These are phyloP conservation scores for Epichloe amarillans DNA, from an alignment of 2,329 filamentous ascomycete genomes.

Conservation along the genomic window DNA sequence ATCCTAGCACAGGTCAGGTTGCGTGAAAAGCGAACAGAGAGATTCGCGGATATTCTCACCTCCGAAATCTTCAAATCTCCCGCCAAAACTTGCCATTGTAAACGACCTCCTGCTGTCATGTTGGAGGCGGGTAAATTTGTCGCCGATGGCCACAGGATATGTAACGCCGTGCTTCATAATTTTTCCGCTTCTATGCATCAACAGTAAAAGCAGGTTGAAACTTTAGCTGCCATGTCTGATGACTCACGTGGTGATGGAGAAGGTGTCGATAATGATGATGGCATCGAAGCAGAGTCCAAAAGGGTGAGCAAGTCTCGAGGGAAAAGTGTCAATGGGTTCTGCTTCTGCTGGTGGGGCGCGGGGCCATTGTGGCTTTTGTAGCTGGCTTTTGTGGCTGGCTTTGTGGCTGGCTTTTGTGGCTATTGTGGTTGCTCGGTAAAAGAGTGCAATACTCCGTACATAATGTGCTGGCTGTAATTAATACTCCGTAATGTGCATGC, in stretches of 20 bases:
- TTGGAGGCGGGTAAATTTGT: not conserved
- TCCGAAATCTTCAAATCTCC: not conserved
- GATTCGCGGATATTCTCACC: not conserved
- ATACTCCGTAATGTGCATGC: not conserved
- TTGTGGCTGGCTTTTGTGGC: no score
- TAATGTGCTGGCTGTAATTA: not conserved
- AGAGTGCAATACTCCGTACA: no score
- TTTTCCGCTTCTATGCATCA: not conserved
- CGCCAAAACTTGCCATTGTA: not conserved
- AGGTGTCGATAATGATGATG: not conserved
- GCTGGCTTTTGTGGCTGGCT: no score
- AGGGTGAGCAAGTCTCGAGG: not conserved
- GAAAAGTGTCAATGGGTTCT: not conserved
- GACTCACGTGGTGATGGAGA: not conserved
- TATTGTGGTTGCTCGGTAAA: no score
- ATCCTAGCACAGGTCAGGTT: slow-evolving; percentile 28
- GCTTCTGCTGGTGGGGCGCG: not conserved
- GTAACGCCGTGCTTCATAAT: not conserved
- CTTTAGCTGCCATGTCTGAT: not conserved
- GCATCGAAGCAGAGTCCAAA: not conserved
- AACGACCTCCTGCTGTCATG: not conserved
- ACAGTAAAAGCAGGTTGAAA: not conserved
- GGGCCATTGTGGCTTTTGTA: not conserved
- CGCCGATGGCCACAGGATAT: not conserved
- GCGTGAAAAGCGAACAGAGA: no score